phyloP scores from a whole-genome alignment of 768 basidiomycete genomes.

The Collybiopsis luxurians region DNA sequence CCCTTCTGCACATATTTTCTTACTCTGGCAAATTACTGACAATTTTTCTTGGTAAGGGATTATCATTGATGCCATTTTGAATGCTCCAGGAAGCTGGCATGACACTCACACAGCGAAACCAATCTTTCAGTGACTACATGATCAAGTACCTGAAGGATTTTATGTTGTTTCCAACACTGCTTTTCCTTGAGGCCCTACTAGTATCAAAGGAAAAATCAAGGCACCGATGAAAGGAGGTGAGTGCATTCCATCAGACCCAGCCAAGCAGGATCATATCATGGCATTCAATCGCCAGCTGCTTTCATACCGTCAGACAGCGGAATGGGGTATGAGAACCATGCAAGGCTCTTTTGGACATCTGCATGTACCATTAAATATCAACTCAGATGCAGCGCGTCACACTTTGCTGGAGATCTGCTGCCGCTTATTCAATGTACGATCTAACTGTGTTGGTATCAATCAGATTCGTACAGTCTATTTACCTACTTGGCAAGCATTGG shows the following conservation, averaged over 20 bases:
- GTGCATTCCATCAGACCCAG: not conserved
- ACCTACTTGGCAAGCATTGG: slow-evolving; percentile 38
- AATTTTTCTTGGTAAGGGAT: slow-evolving; percentile 14
- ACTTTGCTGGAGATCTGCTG: slow-evolving; percentile 35
- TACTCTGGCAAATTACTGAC: not conserved
- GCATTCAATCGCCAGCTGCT: slow-evolving; percentile 26
- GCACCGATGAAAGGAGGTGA: slow-evolving; percentile 24
- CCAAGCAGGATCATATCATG: slow-evolving; percentile 11
- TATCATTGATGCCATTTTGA: too few relatives aligned
- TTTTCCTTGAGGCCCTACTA: slow-evolving; percentile 22
- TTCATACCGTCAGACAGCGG: slow-evolving; percentile 40
- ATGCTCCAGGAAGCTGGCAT: too few relatives aligned
- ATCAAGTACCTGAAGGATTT: slow-evolving; percentile 27
- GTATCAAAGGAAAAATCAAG: slow-evolving; percentile 19
- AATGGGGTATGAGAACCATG: slow-evolving; percentile 47
- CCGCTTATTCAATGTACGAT: slow-evolving; percentile 32
- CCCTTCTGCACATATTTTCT: too few relatives aligned
- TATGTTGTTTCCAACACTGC: slow-evolving; percentile 32
- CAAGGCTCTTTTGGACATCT: slow-evolving; percentile 47
- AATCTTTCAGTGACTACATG: too few relatives aligned
- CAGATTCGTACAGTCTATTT: too few relatives aligned
- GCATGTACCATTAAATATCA: slow-evolving; percentile 35
- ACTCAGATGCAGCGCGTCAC: slow-evolving; percentile 17
- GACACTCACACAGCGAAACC: too few relatives aligned
- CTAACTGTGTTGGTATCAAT: too few relatives aligned